These are phyloP conservation scores for Puya raimondii DNA, from an alignment of 176 grass and related monocot genomes.

Conservation along the genomic window DNA sequence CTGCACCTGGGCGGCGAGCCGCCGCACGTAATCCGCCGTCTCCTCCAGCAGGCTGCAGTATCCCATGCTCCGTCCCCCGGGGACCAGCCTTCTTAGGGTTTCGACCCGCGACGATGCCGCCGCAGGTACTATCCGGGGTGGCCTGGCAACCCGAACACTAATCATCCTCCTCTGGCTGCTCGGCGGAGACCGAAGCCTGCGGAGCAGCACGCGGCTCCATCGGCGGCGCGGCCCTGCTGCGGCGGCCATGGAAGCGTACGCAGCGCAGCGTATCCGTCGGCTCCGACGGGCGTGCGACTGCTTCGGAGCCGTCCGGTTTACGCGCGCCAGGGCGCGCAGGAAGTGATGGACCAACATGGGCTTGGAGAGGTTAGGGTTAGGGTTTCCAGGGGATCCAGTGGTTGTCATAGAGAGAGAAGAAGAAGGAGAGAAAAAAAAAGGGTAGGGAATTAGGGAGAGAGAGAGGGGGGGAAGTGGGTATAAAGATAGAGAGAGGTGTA, in stretches of 20 bases:
- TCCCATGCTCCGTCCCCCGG: slow-evolving; percentile 62
- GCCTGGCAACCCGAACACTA: background rate
- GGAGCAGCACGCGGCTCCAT: slow-evolving; percentile 60
- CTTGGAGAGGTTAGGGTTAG: slow-evolving; percentile 54
- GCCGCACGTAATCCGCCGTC: slow-evolving; percentile 70
- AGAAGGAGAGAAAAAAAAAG: slow-evolving; percentile 5
- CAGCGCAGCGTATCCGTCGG: slow-evolving; percentile 50
- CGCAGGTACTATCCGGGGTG: background rate
- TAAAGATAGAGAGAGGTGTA: background rate
- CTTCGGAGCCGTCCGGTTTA: slow-evolving; percentile 23
- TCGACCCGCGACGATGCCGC: slow-evolving; percentile 43
- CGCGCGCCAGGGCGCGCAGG: slow-evolving; percentile 54
- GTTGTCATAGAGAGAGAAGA: slow-evolving; percentile 35
- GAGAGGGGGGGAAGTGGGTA: background rate
- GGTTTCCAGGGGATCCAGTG: slow-evolving; percentile 22
- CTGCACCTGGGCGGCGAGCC: slow-evolving; percentile 64
- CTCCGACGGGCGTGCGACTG: slow-evolving; percentile 22
- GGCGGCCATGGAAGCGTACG: slow-evolving; percentile 67
- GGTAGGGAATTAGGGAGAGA: background rate
- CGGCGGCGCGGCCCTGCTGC: slow-evolving; percentile 23
- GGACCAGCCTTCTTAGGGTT: slow-evolving; percentile 53
- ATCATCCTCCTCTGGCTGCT: background rate
- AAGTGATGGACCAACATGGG: slow-evolving; percentile 74
- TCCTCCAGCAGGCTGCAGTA: slow-evolving; percentile 79
- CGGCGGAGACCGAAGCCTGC: slow-evolving; percentile 19